Evolutionary conservation across 345 rosid genomes (phyloP).

Genomic region (Leavenworthia alabamica): DNA sequence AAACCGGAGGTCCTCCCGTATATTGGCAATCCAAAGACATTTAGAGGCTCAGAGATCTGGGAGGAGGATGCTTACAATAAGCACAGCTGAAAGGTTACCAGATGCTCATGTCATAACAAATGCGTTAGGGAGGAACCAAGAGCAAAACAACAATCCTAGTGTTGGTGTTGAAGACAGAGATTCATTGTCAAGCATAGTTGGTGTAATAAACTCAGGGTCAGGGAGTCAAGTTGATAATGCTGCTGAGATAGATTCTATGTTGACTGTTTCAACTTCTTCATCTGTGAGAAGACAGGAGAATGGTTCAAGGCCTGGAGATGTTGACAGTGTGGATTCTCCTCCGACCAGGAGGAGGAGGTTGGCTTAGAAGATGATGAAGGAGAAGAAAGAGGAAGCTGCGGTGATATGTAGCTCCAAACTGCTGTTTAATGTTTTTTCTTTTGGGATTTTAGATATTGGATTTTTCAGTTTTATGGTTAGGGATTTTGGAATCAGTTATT

Average conservation of each 20-base stretch:
- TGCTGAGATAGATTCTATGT: slow-evolving; percentile 66
- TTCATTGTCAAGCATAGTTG: slow-evolving; percentile 68
- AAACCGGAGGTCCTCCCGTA: slow-evolving; percentile 27
- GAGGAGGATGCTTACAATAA: slow-evolving; percentile 20
- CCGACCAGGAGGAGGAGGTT: slow-evolving; percentile 54
- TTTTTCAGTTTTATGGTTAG: neutral
- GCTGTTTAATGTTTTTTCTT: neutral
- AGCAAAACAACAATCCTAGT: slow-evolving; percentile 31
- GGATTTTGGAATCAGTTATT: neutral
- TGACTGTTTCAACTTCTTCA: slow-evolving; percentile 58
- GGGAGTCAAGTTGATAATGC: slow-evolving; percentile 78
- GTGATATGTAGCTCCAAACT: neutral
- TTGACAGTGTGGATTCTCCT: slow-evolving; percentile 68
- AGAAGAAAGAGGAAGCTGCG: neutral
- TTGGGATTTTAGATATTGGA: neutral
- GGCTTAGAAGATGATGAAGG: slow-evolving; percentile 27
- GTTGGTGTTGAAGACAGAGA: slow-evolving; percentile 66
- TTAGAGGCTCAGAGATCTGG: slow-evolving; percentile 24
- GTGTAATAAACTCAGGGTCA: slow-evolving; percentile 73
- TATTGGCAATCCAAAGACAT: slow-evolving; percentile 34
- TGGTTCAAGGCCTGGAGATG: slow-evolving; percentile 49
- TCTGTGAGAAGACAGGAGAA: slow-evolving; percentile 56
- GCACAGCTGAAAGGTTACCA: slow-evolving; percentile 41
- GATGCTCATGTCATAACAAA: slow-evolving; percentile 43
- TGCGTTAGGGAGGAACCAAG: slow-evolving; percentile 47